These are phyloP conservation scores for Fusarium chuoi DNA, from an alignment of 2,329 filamentous ascomycete genomes.

Conservation along the genomic window DNA sequence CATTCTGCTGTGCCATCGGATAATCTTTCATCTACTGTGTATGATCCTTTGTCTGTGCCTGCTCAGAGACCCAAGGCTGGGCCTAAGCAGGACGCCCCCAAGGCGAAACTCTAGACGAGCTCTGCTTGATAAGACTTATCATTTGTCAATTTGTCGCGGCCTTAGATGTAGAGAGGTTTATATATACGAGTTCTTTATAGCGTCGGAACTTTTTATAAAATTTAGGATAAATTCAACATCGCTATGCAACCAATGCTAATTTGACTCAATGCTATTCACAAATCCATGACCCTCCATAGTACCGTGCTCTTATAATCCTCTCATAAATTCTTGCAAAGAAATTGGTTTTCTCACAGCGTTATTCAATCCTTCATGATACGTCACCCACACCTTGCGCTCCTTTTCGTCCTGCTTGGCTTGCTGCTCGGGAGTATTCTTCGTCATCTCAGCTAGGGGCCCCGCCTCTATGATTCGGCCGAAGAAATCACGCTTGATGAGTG, in stretches of 20 bases:
- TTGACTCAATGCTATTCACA: not conserved
- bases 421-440: constrained; percentile 51
- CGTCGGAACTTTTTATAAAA: constrained; percentile 10
- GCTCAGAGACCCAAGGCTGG: constrained; percentile 58
- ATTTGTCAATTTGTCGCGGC: not conserved
- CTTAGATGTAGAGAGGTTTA: constrained; percentile 35
- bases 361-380: constrained; percentile 88
- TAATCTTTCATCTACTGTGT: constrained; percentile 59
- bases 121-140: not conserved
- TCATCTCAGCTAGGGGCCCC: constrained; percentile 52
- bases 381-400: constrained; percentile 80
- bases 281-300: not conserved
- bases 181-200: constrained; percentile 26
- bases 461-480: constrained; percentile 78
- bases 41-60: constrained; percentile 65
- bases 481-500: constrained; percentile 78
- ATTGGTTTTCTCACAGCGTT: constrained; percentile 93
- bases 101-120: constrained; percentile 59
- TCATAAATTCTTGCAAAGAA: constrained; percentile 81
- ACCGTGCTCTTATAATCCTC: constrained; percentile 61
- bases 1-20: constrained; percentile 64
- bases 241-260: constrained; percentile 23
- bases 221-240: constrained; percentile 5
- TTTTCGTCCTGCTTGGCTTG: constrained; percentile 52
- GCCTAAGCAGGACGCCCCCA: constrained; percentile 6